Evolutionary conservation across 192 early-diverging fungal genomes (phyloP).

Genomic region (Gamsiella multidivaricata): DNA sequence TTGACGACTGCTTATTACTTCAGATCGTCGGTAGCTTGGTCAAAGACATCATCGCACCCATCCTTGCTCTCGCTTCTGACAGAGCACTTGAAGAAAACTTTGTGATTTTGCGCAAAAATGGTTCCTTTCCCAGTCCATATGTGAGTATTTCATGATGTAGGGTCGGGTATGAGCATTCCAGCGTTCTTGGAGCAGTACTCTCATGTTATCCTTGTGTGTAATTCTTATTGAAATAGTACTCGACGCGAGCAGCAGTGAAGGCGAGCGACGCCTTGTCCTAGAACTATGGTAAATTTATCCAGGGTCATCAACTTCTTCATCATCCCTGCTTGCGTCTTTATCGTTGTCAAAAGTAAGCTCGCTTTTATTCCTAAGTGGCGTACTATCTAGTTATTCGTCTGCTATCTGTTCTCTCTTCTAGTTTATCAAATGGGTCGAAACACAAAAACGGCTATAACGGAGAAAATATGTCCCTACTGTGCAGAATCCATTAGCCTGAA

Average conservation of each 20-base stretch:
- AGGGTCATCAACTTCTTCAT: conserved; percentile 75
- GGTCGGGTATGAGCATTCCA: not conserved
- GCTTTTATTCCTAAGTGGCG: too few species aligned
- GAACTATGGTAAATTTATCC: conserved; percentile 73
- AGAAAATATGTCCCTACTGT: conserved; percentile 38
- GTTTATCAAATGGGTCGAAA: conserved; percentile 52
- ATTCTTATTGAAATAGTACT: conserved; percentile 32
- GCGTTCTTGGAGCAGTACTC: not conserved
- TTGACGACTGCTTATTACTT: not conserved
- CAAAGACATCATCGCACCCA: conserved; percentile 66
- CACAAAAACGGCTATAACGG: conserved; percentile 16
- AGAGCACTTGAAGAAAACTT: conserved; percentile 52
- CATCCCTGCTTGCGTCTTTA: conserved; percentile 66
- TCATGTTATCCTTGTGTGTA: not conserved
- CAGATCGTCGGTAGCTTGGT: conserved; percentile 53
- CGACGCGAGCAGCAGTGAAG: conserved; percentile 42
- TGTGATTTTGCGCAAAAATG: conserved; percentile 23
- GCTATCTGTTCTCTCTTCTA: not conserved
- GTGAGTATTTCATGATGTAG: conserved; percentile 6
- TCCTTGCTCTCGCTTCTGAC: conserved; percentile 67
- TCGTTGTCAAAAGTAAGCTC: conserved; percentile 64
- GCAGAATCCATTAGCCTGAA: conserved; percentile 12
- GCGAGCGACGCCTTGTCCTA: conserved; percentile 64
- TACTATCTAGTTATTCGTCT: not conserved
- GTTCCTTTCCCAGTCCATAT: conserved; percentile 20